Evolutionary conservation across 176 grass and related monocot species (phyloP).

Genomic region (Thalia dealbata): DNA sequence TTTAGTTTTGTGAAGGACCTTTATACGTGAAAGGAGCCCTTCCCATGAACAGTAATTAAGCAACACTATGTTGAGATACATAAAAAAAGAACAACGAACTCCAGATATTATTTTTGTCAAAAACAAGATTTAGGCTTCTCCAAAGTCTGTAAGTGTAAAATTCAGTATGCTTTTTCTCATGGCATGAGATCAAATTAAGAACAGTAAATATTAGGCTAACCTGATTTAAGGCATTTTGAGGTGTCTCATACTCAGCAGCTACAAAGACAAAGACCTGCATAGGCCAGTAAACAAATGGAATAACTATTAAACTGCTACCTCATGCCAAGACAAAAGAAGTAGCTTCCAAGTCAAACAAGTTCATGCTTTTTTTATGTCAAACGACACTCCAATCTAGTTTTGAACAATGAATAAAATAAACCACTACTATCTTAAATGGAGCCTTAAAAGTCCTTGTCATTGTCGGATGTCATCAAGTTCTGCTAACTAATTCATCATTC

Average conservation of each 20-base stretch:
- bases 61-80: too few species aligned
- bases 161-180: background rate
- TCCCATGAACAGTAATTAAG: too few species aligned
- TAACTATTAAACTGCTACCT: background rate
- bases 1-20: too few species aligned
- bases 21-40: too few species aligned
- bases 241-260: constrained; percentile 87
- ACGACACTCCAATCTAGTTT: background rate
- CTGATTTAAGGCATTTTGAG: constrained; percentile 87
- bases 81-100: too few species aligned
- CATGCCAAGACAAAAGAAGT: background rate
- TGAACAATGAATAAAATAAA: background rate
- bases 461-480: background rate
- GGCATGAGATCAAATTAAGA: background rate
- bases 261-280: constrained; percentile 96
- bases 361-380: background rate
- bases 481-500: background rate
- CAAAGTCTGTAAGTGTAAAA: background rate
- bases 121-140: background rate
- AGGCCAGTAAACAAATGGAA: background rate
- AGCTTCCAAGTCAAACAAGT: background rate
- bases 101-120: too few species aligned
- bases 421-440: background rate
- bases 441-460: background rate
- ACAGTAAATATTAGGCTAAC: constrained; percentile 23